Base-by-base conservation (phyloP, 371 early-diverging fungal species). In the Funneliformis caledonium region DNA sequence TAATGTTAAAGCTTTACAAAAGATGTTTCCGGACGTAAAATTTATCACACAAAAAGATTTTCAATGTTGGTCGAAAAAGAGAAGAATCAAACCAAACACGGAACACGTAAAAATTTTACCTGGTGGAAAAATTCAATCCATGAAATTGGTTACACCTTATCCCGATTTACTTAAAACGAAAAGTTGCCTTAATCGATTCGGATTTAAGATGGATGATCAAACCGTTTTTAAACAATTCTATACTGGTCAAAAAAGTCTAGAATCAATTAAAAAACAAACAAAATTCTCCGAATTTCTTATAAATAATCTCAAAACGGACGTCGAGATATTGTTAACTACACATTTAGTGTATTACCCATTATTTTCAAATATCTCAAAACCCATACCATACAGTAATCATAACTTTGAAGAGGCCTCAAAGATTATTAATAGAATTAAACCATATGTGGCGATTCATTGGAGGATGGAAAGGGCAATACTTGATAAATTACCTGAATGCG, bases 361-460 rank as follows among this genome's bases (percentile, higher is more conserved):
- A 72, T 72, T 70, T 26, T 22, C 45, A 43, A 33, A 56, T 19
- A 8, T n/a, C 4, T 16, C 60, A 2, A n/a, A 42, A 4, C 70
- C 78, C 31, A 31, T 81, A 8, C 42, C 42, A 14, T 81, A 81
- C 72, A 22, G 68, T 2, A 26, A 50, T n/a, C 33, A 72, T 33
- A 16, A 67, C 48, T 43, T 69, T 70, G 65, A 78, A 0, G 65
- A n/a, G 5, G 82, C 78, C 14, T 3, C 69, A 33, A 42, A 43
- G 1, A 48, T 69, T n/a, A 50, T 72, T 22, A 16, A 31, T 31
- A 50, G 9, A 16, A 33, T 81, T 33, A 52, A 65, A 9, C 82
- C 82, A 10, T 81, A 77, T 62, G 33, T 81, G 8, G 78, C 78
- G 3, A 59, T 81, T 33, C 82, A 81, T 77, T 81, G 82, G 82